phyloP scores from a whole-genome alignment of 1,139 yeast genomes.

The Suhomyces bolitotheri region DNA sequence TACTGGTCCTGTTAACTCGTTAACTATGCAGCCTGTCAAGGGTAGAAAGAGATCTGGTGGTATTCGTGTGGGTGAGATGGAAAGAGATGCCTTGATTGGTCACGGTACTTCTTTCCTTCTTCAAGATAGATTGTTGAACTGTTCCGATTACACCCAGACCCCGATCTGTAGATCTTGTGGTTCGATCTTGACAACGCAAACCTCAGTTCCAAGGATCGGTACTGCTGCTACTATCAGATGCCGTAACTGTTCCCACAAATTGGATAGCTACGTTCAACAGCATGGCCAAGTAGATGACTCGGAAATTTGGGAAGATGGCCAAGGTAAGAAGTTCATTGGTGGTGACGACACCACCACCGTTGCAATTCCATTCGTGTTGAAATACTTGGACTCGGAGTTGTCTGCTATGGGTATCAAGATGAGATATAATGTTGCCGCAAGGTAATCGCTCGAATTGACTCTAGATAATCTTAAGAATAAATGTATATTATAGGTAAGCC shows the following conservation, averaged over 20 bases:
- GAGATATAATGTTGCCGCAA: constrained; percentile 64
- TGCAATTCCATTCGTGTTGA: constrained; percentile 94
- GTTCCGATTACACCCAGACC: constrained; percentile 94
- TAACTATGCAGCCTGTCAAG: constrained; percentile 99
- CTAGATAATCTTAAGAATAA: no score
- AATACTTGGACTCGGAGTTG: constrained; percentile 91
- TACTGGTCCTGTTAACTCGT: constrained; percentile 95
- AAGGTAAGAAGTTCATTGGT: constrained; percentile 86
- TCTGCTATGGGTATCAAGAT: constrained; percentile 97
- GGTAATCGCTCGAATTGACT: no score
- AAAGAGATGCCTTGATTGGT: constrained; percentile 97
- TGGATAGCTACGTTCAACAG: constrained; percentile 42
- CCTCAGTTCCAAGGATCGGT: constrained; percentile 89
- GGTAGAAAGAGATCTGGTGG: constrained; percentile 99
- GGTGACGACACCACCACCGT: constrained; percentile 92
- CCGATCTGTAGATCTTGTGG: constrained; percentile 93
- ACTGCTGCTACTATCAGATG: constrained; percentile 77
- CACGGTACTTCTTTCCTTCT: constrained; percentile 97
- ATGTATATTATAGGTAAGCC: no score
- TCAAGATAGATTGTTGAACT: constrained; percentile 92
- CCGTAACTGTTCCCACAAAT: constrained; percentile 82
- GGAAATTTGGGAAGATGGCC: constrained; percentile 98
- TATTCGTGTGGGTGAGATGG: constrained; percentile 99
- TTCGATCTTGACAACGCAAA: constrained; percentile 82
- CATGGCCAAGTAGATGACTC: constrained; percentile 60